These are phyloP conservation scores for Brasenia schreberi DNA, from an alignment of 164 flowering plant genomes.

Conservation along the genomic window DNA sequence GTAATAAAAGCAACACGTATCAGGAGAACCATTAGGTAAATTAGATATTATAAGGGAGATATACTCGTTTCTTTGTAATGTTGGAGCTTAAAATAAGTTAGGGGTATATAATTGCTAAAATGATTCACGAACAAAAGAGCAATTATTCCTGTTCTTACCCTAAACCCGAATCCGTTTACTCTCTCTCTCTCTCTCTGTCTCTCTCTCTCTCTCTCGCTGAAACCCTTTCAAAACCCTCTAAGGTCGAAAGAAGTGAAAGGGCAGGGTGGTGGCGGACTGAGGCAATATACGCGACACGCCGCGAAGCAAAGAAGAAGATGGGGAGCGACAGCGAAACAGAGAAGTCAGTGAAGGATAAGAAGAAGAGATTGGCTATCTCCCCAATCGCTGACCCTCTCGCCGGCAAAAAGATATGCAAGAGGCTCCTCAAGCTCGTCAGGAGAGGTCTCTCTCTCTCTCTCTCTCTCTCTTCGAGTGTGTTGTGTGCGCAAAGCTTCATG, in stretches of 20 bases:
- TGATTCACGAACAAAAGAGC: too few relatives aligned
- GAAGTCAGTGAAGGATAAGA: conserved; percentile 57
- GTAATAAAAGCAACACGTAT: too few relatives aligned
- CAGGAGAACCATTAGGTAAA: too few relatives aligned
- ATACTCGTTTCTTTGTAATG: too few relatives aligned
- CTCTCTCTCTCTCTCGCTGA: not conserved
- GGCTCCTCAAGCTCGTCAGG: conserved; percentile 76
- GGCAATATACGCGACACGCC: not conserved
- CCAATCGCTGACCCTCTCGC: conserved; percentile 94
- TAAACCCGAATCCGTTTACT: not conserved
- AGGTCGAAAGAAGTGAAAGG: not conserved
- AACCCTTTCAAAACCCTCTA: not conserved
- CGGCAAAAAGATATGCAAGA: conserved; percentile 75
- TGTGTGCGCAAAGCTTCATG: not conserved
- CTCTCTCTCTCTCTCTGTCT: not conserved
- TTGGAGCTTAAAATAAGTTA: too few relatives aligned
- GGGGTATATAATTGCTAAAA: too few relatives aligned
- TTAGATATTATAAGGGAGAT: too few relatives aligned
- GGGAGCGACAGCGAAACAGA: conserved; percentile 80
- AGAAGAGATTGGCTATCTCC: conserved; percentile 42
- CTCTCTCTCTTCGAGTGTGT: not conserved
- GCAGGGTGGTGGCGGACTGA: not conserved
- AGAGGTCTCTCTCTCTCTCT: conserved; percentile 27
- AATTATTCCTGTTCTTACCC: too few relatives aligned
- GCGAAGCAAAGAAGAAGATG: conserved; percentile 13